A percentile compares a stretch with the other conserved stretches of the same genome.
These are phyloP conservation scores for Cylindrotheca closterium DNA, from an alignment of 108 stramenopile species.

Conservation along the genomic window DNA sequence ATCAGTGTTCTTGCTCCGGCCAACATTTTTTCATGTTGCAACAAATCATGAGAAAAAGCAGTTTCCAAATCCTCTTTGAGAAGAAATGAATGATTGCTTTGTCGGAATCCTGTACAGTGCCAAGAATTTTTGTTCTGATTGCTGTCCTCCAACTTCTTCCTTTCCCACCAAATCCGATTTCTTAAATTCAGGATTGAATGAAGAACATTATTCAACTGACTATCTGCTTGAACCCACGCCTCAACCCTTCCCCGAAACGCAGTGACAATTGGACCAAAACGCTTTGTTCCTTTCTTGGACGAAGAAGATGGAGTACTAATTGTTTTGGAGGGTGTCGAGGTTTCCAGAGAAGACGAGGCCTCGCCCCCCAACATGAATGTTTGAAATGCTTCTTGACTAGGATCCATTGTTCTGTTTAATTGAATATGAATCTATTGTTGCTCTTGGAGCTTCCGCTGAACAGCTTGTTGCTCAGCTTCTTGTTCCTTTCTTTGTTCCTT, in stretches of 20 bases:
- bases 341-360: neutral
- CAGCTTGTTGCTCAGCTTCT: constrained; percentile 14
- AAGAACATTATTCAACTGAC: constrained; percentile 49
- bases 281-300: constrained; percentile 6
- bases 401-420: constrained; percentile 10
- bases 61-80: constrained; percentile 44
- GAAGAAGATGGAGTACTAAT: neutral
- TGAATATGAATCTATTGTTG: no score
- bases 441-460: constrained; percentile 3
- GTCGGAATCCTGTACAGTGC: constrained; percentile 2
- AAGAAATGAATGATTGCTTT: constrained; percentile 4
- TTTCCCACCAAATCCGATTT: constrained; percentile 48
- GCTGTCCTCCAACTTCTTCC: constrained; percentile 23
- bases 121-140: constrained; percentile 7
- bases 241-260: constrained; percentile 57
- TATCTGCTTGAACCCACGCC: constrained; percentile 63
- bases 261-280: constrained; percentile 30
- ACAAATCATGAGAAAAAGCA: constrained; percentile 60
- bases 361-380: constrained; percentile 23
- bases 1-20: constrained; percentile 42
- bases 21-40: constrained; percentile 80
- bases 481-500: constrained; percentile 32
- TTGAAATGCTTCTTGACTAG: constrained; percentile 14
- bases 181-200: constrained; percentile 64
- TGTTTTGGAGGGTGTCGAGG: constrained; percentile 2